Base-by-base conservation (phyloP, 2,329 filamentous ascomycete genomes). In the Ophiostoma triangulosporum region DNA sequence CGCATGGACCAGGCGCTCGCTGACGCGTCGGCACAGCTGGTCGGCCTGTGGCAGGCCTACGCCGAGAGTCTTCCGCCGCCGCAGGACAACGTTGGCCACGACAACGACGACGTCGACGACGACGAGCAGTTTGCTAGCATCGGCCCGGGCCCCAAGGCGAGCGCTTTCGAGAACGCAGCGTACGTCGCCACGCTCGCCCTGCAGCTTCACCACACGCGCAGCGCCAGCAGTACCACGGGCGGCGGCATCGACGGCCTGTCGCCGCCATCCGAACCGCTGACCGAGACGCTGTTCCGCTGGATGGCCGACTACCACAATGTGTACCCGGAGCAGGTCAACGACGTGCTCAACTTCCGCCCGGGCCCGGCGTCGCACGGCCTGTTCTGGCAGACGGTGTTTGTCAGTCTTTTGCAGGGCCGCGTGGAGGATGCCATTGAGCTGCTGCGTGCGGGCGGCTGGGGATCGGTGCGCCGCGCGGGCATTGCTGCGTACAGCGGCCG, bases 301-400 rank as follows among this genome's bases (percentile, higher is more conserved):
- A 73, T 95, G 58, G 77, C 86, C 53, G 73, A 75, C 15, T 78
- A 87, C 62, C 88, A 95, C 63, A 81, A 86, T 57, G 76, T 84
- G 26, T 86, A 86, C 61, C 75, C 76, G 2, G 75, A 80, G 51
- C 84, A 90, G 61, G 71, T 86, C 24, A 72, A 80, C 35, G 73
- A 81, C 4, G 75, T 96, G 24, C 70, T 78, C 57, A 73, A 74
- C 27, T 69, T 81, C 60, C 74, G 75, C 46, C 86, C 86, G 1
- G 86, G 86, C 56, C 87, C 89, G 22, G 84, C 88, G 2, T 80
- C 81, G 43, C 86, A 93, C 62, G 72, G 75, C 26, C 73, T 85
- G 33, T 97, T 88, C 68, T 97, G 91, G 91, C 86, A 90, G 63
- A 81, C 81, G 1, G 72, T 95, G n/a, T 86, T 84, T 60, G 79